Evolutionary conservation across 176 grass and related monocot genomes (phyloP).

Genomic region (Coix lacrymajobi): DNA sequence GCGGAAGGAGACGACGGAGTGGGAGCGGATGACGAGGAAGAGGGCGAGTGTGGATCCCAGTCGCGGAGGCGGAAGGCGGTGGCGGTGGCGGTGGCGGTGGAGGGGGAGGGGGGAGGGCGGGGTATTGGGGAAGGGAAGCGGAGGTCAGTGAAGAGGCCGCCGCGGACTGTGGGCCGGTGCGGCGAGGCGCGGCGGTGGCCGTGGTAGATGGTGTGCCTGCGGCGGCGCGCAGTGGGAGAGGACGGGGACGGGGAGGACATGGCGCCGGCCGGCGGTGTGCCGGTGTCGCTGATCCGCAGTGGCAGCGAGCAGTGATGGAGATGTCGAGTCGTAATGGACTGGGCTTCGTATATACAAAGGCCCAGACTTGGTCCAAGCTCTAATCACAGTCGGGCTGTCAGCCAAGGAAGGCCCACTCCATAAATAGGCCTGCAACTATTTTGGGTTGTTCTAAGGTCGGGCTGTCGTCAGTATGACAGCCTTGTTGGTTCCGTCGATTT

Average conservation of each 20-base stretch:
- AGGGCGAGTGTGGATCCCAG: slow-evolving; percentile 39
- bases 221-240: neutral
- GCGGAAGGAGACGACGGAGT: neutral
- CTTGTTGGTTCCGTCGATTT: too few species aligned
- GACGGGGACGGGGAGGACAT: slow-evolving; percentile 20
- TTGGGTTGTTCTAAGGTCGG: too few species aligned
- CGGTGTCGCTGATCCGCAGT: slow-evolving; percentile 34
- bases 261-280: neutral
- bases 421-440: neutral
- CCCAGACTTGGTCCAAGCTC: neutral
- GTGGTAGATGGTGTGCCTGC: slow-evolving; percentile 59
- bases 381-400: neutral
- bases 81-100: neutral
- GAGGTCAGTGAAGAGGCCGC: slow-evolving; percentile 42
- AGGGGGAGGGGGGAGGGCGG: neutral
- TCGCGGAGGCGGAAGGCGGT: slow-evolving; percentile 29
- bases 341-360: neutral
- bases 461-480: too few species aligned
- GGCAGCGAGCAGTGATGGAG: neutral
- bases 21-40: neutral
- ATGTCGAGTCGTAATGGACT: neutral
- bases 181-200: slow-evolving; percentile 59
- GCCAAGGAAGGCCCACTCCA: neutral
- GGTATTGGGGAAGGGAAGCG: slow-evolving; percentile 4
- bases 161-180: slow-evolving; percentile 55